A percentile compares a stretch with the other conserved stretches of the same genome.
phyloP scores from a whole-genome alignment of 768 basidiomycete genomes.

The Pholiota microspora region DNA sequence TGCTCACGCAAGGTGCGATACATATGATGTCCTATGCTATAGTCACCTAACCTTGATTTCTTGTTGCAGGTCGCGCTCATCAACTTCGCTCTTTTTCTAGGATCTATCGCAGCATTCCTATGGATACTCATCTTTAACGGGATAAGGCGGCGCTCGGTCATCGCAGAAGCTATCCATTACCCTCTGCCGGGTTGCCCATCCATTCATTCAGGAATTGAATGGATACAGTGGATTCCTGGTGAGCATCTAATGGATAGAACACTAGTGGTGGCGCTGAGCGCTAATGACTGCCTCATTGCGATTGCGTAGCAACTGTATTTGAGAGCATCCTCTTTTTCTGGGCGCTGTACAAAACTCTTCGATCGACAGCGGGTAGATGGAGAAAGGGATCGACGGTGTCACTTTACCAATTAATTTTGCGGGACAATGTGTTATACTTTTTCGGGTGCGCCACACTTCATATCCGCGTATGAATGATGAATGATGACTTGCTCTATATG shows the following conservation, averaged over 20 bases:
- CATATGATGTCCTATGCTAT: neutral
- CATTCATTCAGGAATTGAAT: conserved; percentile 38
- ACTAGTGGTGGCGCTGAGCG: no score
- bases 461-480: neutral
- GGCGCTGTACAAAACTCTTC: conserved; percentile 32
- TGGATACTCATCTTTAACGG: conserved; percentile 37
- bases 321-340: conserved; percentile 40
- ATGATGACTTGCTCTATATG: neutral
- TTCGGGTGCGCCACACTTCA: conserved; percentile 27
- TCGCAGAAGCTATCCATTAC: conserved; percentile 32
- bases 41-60: neutral
- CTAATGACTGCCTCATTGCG: no score
- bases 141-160: conserved; percentile 29
- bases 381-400: conserved; percentile 22
- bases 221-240: conserved; percentile 44
- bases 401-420: conserved; percentile 32
- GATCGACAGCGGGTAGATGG: conserved; percentile 21
- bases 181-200: conserved; percentile 40
- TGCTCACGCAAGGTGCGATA: conserved; percentile 31
- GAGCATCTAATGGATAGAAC: conserved; percentile 7
- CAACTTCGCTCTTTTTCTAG: conserved; percentile 34
- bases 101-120: conserved; percentile 37
- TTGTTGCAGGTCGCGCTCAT: conserved; percentile 32
- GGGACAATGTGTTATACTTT: conserved; percentile 43
- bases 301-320: conserved; percentile 31